Conservation (phyloP, 805 yeast species). For the Isabelozyma rhagii region DNA sequence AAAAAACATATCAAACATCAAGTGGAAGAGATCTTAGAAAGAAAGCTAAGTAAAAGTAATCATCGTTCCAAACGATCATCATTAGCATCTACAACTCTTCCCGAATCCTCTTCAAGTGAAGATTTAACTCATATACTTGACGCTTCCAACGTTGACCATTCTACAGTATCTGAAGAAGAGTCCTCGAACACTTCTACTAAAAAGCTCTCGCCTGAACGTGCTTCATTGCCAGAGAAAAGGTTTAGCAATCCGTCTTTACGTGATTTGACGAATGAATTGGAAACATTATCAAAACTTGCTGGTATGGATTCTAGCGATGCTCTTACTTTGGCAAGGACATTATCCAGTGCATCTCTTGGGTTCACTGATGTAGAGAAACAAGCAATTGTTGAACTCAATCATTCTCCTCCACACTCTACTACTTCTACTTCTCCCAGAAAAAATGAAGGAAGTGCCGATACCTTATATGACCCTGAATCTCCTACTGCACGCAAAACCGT, state of each 20-base stretch:
- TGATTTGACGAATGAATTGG: slow-evolving; percentile 72
- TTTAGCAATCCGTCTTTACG: slow-evolving; percentile 59
- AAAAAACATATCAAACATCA: slow-evolving; percentile 60
- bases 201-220: background rate
- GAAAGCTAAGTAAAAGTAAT: slow-evolving; percentile 24
- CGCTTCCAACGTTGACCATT: background rate
- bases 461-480: slow-evolving; percentile 5
- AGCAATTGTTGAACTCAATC: slow-evolving; percentile 32
- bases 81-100: slow-evolving; percentile 13
- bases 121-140: background rate
- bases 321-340: slow-evolving; percentile 73
- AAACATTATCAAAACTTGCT: slow-evolving; percentile 69
- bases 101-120: background rate
- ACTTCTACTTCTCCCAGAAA: slow-evolving; percentile 6
- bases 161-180: slow-evolving; percentile 1
- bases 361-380: slow-evolving; percentile 48
- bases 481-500: slow-evolving; percentile 4
- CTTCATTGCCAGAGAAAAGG: slow-evolving; percentile 9
- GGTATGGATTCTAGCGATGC: slow-evolving; percentile 81
- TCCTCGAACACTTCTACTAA: background rate
- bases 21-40: slow-evolving; percentile 50
- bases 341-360: slow-evolving; percentile 68
- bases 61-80: slow-evolving; percentile 23
- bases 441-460: background rate
- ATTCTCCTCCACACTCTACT: slow-evolving; percentile 16